Conservation (phyloP, 805 yeast genomes). For the Millerozyma acaciae region DNA sequence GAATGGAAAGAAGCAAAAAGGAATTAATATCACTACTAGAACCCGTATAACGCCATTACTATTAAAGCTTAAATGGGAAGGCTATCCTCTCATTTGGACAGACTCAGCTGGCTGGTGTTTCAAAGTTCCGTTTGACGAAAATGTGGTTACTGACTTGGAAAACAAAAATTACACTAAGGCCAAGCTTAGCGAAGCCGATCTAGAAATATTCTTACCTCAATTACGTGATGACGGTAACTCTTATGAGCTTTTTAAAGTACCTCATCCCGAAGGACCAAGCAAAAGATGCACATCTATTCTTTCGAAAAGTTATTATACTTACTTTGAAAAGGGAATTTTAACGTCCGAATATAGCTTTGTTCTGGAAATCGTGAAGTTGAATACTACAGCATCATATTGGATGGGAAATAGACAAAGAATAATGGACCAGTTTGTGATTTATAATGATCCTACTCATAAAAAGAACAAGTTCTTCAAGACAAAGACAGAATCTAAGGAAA, state of each 20-base stretch:
- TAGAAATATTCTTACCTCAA: constrained; percentile 18
- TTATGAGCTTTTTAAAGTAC: constrained; percentile 60
- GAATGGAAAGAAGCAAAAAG: constrained; percentile 32
- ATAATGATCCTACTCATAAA: constrained; percentile 18
- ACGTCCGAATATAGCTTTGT: constrained; percentile 73
- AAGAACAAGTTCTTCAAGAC: constrained; percentile 23
- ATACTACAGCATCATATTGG: constrained; percentile 88
- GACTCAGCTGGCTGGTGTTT: constrained; percentile 87
- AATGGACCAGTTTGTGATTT: constrained; percentile 79
- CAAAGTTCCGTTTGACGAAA: constrained; percentile 45
- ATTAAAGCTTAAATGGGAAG: constrained; percentile 80
- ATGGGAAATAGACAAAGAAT: constrained; percentile 84
- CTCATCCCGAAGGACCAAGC: constrained; percentile 81
- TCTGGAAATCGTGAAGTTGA: constrained; percentile 69
- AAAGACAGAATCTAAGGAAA: constrained; percentile 17
- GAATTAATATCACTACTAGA: constrained; percentile 61
- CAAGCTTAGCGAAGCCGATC: constrained; percentile 25
- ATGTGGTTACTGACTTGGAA: constrained; percentile 22
- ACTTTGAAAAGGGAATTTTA: constrained; percentile 69
- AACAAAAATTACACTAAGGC: constrained; percentile 37
- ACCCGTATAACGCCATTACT: constrained; percentile 75
- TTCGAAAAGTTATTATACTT: constrained; percentile 68
- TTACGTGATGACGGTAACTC: constrained; percentile 21
- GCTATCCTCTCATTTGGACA: constrained; percentile 77
- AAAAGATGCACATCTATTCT: constrained; percentile 72